Conservation (phyloP, 192 early-diverging fungal genomes). For the Podila epicladia region DNA sequence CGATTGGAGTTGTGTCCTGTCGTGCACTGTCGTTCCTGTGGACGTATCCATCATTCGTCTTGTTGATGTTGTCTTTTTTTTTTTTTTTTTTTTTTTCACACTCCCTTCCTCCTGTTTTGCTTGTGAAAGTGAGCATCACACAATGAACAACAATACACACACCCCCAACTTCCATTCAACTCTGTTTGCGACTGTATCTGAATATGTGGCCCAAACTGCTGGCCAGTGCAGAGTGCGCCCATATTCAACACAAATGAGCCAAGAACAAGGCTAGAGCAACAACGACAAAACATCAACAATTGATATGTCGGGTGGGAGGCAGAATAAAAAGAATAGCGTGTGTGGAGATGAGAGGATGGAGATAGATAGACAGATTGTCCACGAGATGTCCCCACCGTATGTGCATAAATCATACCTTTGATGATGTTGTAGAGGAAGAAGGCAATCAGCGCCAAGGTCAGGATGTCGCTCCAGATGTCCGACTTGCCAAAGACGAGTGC, state of each 20-base stretch:
- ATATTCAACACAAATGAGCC: neutral
- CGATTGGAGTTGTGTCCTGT: too few relatives aligned
- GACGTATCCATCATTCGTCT: neutral
- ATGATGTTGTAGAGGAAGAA: slow-evolving; percentile 70
- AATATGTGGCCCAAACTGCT: neutral
- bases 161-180: neutral
- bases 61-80: too few relatives aligned
- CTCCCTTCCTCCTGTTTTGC: neutral
- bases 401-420: slow-evolving; percentile 56
- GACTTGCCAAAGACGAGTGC: slow-evolving; percentile 66
- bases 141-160: neutral
- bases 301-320: neutral
- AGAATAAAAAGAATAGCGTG: neutral
- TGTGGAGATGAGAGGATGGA: neutral
- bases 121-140: neutral
- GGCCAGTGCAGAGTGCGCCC: neutral
- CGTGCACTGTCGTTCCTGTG: neutral
- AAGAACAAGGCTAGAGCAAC: neutral
- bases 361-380: neutral
- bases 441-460: slow-evolving; percentile 61
- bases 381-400: neutral
- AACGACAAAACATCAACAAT: neutral
- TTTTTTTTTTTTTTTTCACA: neutral
- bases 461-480: slow-evolving; percentile 68
- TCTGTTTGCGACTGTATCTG: too few relatives aligned